Evolutionary conservation across 2,329 filamentous ascomycete genomes (phyloP).

Genomic region (Aspergillus sp.): DNA sequence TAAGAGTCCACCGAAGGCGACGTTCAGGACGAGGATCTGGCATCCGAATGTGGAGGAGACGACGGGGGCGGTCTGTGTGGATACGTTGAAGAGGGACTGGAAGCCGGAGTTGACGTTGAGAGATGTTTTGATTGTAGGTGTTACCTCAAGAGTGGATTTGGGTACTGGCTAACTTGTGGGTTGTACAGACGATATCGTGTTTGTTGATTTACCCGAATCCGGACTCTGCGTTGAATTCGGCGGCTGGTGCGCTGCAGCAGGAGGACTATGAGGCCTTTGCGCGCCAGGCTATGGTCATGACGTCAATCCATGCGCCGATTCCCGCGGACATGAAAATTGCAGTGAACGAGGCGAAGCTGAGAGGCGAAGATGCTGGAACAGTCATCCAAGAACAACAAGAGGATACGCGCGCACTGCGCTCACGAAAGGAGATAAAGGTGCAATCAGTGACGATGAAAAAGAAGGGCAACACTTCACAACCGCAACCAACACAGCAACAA

Average conservation of each 20-base stretch:
- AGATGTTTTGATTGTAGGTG: slow-evolving; percentile 50
- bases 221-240: slow-evolving; percentile 56
- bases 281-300: slow-evolving; percentile 54
- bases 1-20: slow-evolving; percentile 46
- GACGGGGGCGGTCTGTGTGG: slow-evolving; percentile 57
- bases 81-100: slow-evolving; percentile 60
- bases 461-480: slow-evolving; percentile 7
- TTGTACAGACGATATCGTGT: slow-evolving; percentile 50
- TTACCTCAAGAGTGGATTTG: not conserved
- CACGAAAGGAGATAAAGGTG: slow-evolving; percentile 10
- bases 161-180: not conserved
- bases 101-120: slow-evolving; percentile 50
- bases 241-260: slow-evolving; percentile 52
- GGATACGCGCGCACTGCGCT: slow-evolving; percentile 9
- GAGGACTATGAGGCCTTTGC: slow-evolving; percentile 55
- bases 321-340: slow-evolving; percentile 38
- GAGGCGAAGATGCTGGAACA: slow-evolving; percentile 44
- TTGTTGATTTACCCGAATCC: slow-evolving; percentile 59
- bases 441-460: slow-evolving; percentile 28
- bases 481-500: slow-evolving; percentile 1
- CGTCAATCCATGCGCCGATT: slow-evolving; percentile 53
- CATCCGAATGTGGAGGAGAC: slow-evolving; percentile 59
- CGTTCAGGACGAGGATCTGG: slow-evolving; percentile 56
- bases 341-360: slow-evolving; percentile 48
- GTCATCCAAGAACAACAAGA: slow-evolving; percentile 18